Conservation (phyloP, 139 green algal genomes). For the Chlamydomonas sphaeroides region DNA sequence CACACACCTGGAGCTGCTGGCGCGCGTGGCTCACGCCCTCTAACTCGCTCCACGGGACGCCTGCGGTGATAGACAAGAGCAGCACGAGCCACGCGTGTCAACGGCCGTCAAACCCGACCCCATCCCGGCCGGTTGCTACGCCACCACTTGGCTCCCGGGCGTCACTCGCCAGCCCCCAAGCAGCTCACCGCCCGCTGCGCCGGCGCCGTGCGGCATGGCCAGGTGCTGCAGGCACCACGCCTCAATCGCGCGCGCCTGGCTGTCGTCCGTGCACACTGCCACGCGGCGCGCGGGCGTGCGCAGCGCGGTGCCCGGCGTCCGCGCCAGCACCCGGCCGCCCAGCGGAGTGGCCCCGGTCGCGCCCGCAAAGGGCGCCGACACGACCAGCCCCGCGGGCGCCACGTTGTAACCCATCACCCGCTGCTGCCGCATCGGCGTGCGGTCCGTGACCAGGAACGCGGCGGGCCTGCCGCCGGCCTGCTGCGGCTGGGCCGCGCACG, state of each 20-base stretch:
- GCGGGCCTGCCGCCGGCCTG: too few species aligned
- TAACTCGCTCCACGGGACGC: not conserved
- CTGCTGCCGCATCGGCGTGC: conserved; percentile 1
- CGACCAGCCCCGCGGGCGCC: not conserved
- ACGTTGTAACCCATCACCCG: not conserved
- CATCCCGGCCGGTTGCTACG: too few species aligned
- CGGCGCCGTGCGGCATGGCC: not conserved
- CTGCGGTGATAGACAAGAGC: too few species aligned
- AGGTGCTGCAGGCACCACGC: conserved; percentile 23
- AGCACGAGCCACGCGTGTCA: too few species aligned
- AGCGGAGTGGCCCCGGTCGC: too few species aligned
- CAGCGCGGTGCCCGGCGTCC: conserved; percentile 11
- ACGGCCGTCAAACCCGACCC: too few species aligned
- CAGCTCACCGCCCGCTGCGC: too few species aligned
- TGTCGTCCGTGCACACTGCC: conserved; percentile 9
- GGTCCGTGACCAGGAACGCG: not conserved
- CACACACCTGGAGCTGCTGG: conserved; percentile 1
- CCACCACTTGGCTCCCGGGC: too few species aligned
- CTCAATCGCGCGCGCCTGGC: conserved; percentile 11
- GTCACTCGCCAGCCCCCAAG: too few species aligned
- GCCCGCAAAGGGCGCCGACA: too few species aligned
- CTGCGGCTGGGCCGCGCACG: too few species aligned
- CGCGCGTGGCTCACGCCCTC: not conserved
- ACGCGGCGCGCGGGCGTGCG: conserved; percentile 24
- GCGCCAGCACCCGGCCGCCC: not conserved